These are phyloP conservation scores for Globisporangium nagaii DNA, from an alignment of 352 stramenopile genomes.

Conservation along the genomic window DNA sequence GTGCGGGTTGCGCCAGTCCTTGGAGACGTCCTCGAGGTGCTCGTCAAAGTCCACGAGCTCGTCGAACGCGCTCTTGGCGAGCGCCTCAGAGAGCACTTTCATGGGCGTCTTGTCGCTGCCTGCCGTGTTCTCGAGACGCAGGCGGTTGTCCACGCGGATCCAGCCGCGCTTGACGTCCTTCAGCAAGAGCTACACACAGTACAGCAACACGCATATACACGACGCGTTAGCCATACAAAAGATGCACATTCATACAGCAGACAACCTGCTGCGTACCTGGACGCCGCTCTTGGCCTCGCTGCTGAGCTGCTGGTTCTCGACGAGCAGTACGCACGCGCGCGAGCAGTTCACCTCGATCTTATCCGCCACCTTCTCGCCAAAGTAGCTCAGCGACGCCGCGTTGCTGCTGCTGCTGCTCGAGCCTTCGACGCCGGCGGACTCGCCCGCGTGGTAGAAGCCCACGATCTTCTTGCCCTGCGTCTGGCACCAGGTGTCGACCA, in stretches of 20 bases:
- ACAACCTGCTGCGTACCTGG: constrained; percentile 35
- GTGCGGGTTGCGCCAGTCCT: constrained; percentile 77
- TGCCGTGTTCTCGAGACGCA: constrained; percentile 35
- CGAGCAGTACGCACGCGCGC: constrained; percentile 63
- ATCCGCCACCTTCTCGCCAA: constrained; percentile 61
- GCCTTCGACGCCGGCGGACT: constrained; percentile 14
- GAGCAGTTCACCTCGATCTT: constrained; percentile 61
- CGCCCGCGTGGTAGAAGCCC: constrained; percentile 56
- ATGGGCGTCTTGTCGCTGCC: constrained; percentile 23
- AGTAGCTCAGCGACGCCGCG: constrained; percentile 41
- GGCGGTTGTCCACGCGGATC: constrained; percentile 58
- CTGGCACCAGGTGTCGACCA: constrained; percentile 57
- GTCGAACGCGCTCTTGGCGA: constrained; percentile 40
- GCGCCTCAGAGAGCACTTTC: constrained; percentile 37
- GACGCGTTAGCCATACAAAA: background rate
- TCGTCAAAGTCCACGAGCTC: constrained; percentile 73
- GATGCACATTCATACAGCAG: background rate
- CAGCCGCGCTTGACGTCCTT: constrained; percentile 82
- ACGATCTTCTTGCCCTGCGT: constrained; percentile 51
- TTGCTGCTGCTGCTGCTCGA: constrained; percentile 12
- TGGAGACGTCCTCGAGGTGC: constrained; percentile 60
- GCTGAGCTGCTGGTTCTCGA: constrained; percentile 59
- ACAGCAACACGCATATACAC: background rate
- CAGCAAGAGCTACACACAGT: constrained; percentile 39
- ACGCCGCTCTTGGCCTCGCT: constrained; percentile 45